A percentile compares a stretch with the other conserved stretches of the same genome.
phyloP scores from a whole-genome alignment of 768 basidiomycete genomes.

The Erythrobasidium yunnanense region DNA sequence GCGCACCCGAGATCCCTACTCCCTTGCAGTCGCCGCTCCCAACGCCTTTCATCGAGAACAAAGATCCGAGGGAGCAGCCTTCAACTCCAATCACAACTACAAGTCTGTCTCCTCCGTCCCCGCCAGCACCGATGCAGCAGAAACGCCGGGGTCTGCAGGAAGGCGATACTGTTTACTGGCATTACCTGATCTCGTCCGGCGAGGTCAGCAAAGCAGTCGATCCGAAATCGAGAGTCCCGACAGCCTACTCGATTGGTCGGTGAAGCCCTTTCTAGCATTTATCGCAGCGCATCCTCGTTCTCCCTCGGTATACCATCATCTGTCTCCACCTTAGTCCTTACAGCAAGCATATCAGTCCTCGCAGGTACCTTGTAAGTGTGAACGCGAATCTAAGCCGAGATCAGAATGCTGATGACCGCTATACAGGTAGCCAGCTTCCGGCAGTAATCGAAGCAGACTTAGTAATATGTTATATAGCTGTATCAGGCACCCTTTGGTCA shows the following conservation, averaged over 20 bases:
- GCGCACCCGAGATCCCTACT: neutral
- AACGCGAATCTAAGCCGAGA: no score
- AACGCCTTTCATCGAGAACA: neutral
- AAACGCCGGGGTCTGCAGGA: neutral
- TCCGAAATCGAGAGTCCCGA: neutral
- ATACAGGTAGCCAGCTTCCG: no score
- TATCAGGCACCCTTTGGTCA: no score
- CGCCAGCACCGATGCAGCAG: no score
- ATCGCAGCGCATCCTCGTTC: neutral
- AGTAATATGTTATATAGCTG: no score
- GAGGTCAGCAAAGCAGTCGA: conserved; percentile 30
- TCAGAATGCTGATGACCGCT: no score
- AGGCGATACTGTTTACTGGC: conserved; percentile 36
- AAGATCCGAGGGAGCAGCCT: neutral
- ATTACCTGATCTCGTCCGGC: conserved; percentile 30
- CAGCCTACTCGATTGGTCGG: neutral
- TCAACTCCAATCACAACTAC: no score
- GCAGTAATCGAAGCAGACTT: no score
- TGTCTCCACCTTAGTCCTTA: no score
- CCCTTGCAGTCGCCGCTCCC: neutral
- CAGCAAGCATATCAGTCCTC: no score
- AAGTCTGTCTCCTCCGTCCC: no score
- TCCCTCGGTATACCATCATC: neutral
- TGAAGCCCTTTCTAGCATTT: neutral
- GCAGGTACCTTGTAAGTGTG: no score